Base-by-base conservation (phyloP, 2,329 filamentous ascomycete genomes). In the Venturia aucupariae region DNA sequence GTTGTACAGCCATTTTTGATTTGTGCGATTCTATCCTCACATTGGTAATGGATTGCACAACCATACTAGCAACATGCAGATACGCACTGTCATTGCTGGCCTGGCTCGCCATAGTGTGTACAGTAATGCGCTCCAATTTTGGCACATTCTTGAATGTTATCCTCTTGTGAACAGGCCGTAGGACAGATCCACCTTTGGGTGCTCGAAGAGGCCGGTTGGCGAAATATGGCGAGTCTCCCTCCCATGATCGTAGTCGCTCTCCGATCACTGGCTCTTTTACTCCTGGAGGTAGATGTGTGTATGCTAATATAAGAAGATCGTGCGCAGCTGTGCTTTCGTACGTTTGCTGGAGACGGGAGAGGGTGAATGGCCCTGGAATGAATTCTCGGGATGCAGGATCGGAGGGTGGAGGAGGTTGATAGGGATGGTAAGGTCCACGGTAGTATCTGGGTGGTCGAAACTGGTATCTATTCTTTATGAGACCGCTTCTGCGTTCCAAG, bases 361-460 rank as follows among this genome's bases (percentile, higher is more conserved):
- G 82, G 72, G 88, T 89, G 81, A 97, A 99, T 1, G 94, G 94
- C 0, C 94, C 94, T 0, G 94, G 92, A 32, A 90, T 82, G 75
- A 94, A 99, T 73, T 91, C 82, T 73, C 94, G 89, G 66, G 94
- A 96, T 35, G 88, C 84, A 0, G 92, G 92, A 71, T 97, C 90
- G 67, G 92, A 94, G 62, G 87, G 84, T 46, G 86, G 83, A n/a
- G 91, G 93, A 66, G 91, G 90, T 79, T 96, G 91, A 72, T 97
- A 86, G 61, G 94, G 94, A 75, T 97, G 92, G 30, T 97, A 82
- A 68, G 92, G 92, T 65, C 94, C 94, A 72, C 93, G 90, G 76
- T 96, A 87, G 83, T 92, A 99, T 79, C 93, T 94, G 68, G 94
- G 94, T 61, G 93, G 88, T 68, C 92, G 91, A 77, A 89, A 97